Evolutionary conservation across 352 stramenopile species (phyloP).

Genomic region (Pythium chondricola): DNA sequence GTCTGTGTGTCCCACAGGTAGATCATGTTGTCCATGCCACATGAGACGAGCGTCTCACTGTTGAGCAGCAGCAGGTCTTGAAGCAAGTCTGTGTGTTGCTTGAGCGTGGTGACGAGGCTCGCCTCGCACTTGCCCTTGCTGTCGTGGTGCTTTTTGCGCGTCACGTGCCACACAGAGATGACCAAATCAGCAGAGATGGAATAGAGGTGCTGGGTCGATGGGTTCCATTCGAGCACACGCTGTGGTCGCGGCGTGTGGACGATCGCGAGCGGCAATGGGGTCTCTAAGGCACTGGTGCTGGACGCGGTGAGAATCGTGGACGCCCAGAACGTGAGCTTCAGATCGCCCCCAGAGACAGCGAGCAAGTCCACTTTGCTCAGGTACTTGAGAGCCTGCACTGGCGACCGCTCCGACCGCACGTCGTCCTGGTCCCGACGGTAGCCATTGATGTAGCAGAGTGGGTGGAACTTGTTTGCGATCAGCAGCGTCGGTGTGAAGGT

Average conservation of each 20-base stretch:
- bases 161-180: slow-evolving; percentile 61
- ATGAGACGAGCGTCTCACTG: slow-evolving; percentile 55
- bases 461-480: slow-evolving; percentile 68
- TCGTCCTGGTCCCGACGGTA: slow-evolving; percentile 77
- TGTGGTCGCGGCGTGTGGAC: slow-evolving; percentile 61
- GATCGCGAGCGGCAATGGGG: slow-evolving; percentile 48
- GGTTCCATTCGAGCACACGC: slow-evolving; percentile 67
- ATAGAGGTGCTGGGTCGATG: slow-evolving; percentile 42
- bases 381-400: slow-evolving; percentile 70
- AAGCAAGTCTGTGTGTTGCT: slow-evolving; percentile 63
- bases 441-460: slow-evolving; percentile 54
- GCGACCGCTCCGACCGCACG: slow-evolving; percentile 64
- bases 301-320: slow-evolving; percentile 51
- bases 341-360: slow-evolving; percentile 59
- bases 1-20: slow-evolving; percentile 61
- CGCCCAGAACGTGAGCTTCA: slow-evolving; percentile 78
- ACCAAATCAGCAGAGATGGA: slow-evolving; percentile 67
- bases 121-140: slow-evolving; percentile 43
- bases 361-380: slow-evolving; percentile 51
- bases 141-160: slow-evolving; percentile 25
- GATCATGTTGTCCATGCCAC: slow-evolving; percentile 74
- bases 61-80: slow-evolving; percentile 75
- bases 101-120: slow-evolving; percentile 41
- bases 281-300: slow-evolving; percentile 58
- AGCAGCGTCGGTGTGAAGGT: slow-evolving; percentile 36